These are phyloP conservation scores for Rhizomucor pusillus DNA, from an alignment of 371 early-diverging fungal genomes.

Conservation along the genomic window DNA sequence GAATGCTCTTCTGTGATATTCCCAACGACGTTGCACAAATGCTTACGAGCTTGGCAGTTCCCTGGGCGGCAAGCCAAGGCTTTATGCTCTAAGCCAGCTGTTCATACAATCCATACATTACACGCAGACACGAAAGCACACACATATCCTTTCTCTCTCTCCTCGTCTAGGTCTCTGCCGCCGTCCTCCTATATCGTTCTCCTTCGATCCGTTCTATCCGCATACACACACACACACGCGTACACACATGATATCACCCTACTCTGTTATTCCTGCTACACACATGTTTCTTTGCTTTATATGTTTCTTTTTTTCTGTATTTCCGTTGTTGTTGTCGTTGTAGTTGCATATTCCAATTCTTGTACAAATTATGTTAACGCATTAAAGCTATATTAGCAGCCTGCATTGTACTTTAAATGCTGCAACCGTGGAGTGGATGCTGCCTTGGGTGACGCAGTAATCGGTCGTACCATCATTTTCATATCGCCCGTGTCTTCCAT, in stretches of 20 bases:
- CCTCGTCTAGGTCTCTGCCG: slow-evolving; percentile 13
- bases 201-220: neutral
- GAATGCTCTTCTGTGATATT: slow-evolving; percentile 36
- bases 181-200: neutral
- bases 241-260: neutral
- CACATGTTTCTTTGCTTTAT: neutral
- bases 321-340: slow-evolving; percentile 3
- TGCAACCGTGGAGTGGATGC: neutral
- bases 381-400: too few species aligned
- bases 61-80: slow-evolving; percentile 39
- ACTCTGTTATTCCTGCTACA: neutral
- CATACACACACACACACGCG: neutral
- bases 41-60: slow-evolving; percentile 20
- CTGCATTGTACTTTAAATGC: neutral
- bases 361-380: neutral
- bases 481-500: slow-evolving; percentile 7
- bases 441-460: neutral
- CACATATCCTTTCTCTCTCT: neutral
- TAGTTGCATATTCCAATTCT: neutral
- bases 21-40: slow-evolving; percentile 29
- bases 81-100: slow-evolving; percentile 7
- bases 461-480: neutral
- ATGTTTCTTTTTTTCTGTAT: slow-evolving; percentile 4
- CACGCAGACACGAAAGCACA: neutral
- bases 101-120: neutral